A percentile compares a stretch with the other conserved stretches of the same genome.
These are phyloP conservation scores for Flaveria sonorensis DNA, from an alignment of 129 eudicot species.

Conservation along the genomic window DNA sequence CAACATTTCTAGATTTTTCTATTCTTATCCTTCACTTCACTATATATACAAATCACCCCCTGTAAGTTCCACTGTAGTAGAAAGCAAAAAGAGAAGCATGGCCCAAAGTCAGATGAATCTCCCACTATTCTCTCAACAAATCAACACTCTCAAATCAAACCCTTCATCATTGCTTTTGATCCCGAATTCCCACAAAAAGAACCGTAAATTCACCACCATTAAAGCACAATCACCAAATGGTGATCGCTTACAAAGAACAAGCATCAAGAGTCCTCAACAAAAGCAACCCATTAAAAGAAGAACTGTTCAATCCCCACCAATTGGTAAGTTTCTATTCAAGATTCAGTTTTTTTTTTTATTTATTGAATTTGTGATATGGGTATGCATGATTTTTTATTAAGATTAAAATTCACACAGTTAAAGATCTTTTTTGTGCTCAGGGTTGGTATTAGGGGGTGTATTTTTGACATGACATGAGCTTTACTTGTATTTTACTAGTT, in stretches of 20 bases:
- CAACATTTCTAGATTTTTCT: constrained; percentile 45
- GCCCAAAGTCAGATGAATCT: constrained; percentile 43
- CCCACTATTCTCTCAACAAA: constrained; percentile 35
- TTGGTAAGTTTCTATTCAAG: constrained; percentile 42
- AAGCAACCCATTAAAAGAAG: constrained; percentile 51
- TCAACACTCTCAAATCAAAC: constrained; percentile 21
- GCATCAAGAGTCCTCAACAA: constrained; percentile 39
- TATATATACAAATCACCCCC: constrained; percentile 33
- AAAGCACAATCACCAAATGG: constrained; percentile 50
- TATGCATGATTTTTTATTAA: neutral
- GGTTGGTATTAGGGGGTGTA: no score
- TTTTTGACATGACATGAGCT: no score
- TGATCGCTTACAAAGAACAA: constrained; percentile 58
- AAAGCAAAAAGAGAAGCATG: constrained; percentile 29
- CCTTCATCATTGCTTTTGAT: constrained; percentile 19
- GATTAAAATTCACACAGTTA: neutral
- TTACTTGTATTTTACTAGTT: no score
- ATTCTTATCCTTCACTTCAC: constrained; percentile 28
- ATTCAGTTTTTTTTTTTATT: neutral
- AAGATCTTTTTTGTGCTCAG: no score
- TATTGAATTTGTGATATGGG: constrained; percentile 11
- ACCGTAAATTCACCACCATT: constrained; percentile 19
- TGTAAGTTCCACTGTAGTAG: neutral
- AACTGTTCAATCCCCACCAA: constrained; percentile 47
- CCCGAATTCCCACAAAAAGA: constrained; percentile 26